Evolutionary conservation across 2,329 filamentous ascomycete species (phyloP).

Genomic region (Cordyceps tenuipes): DNA sequence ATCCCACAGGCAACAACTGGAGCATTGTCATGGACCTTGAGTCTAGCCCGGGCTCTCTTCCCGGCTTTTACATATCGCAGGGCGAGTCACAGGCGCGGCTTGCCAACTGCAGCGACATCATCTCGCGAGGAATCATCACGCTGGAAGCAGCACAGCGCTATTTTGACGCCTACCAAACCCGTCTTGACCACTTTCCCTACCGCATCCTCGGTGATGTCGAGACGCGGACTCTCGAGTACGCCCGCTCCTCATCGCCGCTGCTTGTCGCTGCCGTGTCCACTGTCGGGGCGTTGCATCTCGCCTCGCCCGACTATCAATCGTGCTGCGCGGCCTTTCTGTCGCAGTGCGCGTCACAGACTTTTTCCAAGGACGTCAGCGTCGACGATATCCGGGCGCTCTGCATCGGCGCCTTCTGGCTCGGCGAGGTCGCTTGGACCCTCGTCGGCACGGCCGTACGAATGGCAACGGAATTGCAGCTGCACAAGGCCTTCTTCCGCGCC

Average conservation of each 20-base stretch:
- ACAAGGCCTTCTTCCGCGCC: slow-evolving; percentile 42
- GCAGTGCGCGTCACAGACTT: slow-evolving; percentile 10
- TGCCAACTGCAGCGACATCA: slow-evolving; percentile 5
- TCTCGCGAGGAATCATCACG: slow-evolving; percentile 9
- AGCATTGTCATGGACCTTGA: slow-evolving; percentile 10
- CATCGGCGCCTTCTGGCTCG: slow-evolving; percentile 56
- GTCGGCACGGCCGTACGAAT: slow-evolving; percentile 51
- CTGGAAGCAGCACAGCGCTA: slow-evolving; percentile 6
- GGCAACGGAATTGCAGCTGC: slow-evolving; percentile 46
- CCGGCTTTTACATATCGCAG: slow-evolving; percentile 9
- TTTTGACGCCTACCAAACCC: slow-evolving; percentile 11
- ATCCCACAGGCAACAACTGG: slow-evolving; percentile 7
- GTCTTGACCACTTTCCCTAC: slow-evolving; percentile 12
- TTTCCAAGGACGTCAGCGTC: slow-evolving; percentile 35
- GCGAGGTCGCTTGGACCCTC: slow-evolving; percentile 53
- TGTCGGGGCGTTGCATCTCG: slow-evolving; percentile 12
- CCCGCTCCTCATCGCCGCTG: slow-evolving; percentile 5
- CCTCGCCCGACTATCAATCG: slow-evolving; percentile 4
- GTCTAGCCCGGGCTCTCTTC: slow-evolving; percentile 4
- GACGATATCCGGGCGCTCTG: slow-evolving; percentile 53
- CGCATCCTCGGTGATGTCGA: slow-evolving; percentile 11
- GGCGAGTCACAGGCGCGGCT: slow-evolving; percentile 1
- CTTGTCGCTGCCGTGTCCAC: slow-evolving; percentile 13
- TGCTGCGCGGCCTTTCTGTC: slow-evolving; percentile 12
- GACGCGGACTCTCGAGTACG: slow-evolving; percentile 3